Base-by-base conservation (phyloP, 1,284 basidiomycete species). In the Cutaneotrichosporon dermatis region DNA sequence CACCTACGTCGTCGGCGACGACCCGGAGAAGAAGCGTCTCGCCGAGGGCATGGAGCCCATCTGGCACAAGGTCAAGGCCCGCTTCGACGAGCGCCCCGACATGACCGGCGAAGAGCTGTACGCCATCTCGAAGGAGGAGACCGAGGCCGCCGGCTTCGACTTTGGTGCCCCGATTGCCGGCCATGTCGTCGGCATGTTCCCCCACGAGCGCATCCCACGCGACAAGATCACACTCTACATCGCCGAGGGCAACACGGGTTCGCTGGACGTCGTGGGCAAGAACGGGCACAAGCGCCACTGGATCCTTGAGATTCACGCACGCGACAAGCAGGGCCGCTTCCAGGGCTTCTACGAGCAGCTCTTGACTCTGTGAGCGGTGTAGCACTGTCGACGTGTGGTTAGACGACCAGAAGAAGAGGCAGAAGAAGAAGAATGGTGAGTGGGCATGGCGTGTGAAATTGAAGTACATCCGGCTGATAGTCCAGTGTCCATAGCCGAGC, bases 181-280 rank as follows among this genome's bases (percentile, higher is more conserved):
- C 1, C 62, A 64, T 40, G 44, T 61, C 10, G 51, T 64, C 36
- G 62, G 62, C 8, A 13, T 10, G 12, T 64, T 64, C 48, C 62
- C 62, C 1, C 62, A 64, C 52, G 62, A 64, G 43, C 62, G 62
- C 10, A 64, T 64, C 52, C 62, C 62, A 3, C 45, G 42, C 2
- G 62, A 64, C 59, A 64, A 64, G 62, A 43, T 64, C 37, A 49
- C 54, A 1, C 59, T 64, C n/a, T 64, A 64, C 59, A 61, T 64
- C 16, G 37, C 57, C 5, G 43, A 61, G 35, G 62, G 55, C 3
- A 61, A 56, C 44, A 11, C 35, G 34, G 33, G 25, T 37, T 55
- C 59, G 34, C 54, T 64, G 54, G 34, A 33, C 7, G 16, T 57
- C 2, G 9, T 35, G 15, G 59, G 57, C 42, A 61, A 61, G 59